phyloP scores from a whole-genome alignment of 345 rosid species.

The Punica granatum region DNA sequence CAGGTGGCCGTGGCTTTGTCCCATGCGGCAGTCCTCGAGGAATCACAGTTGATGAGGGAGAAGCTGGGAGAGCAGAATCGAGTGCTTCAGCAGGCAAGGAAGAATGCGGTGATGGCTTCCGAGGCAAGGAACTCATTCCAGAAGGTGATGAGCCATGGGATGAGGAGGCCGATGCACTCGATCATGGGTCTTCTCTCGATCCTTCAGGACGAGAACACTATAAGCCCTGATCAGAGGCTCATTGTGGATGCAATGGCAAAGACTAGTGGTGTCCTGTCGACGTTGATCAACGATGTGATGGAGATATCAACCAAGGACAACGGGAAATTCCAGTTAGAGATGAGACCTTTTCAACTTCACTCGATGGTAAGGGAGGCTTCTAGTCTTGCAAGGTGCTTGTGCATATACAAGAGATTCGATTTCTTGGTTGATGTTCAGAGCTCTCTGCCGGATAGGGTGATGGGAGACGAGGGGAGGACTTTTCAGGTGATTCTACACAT shows the following conservation, averaged over 20 bases:
- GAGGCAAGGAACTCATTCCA: slow-evolving; percentile 85
- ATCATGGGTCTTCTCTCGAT: slow-evolving; percentile 82
- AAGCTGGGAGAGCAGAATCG: slow-evolving; percentile 71
- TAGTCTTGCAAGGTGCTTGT: slow-evolving; percentile 80
- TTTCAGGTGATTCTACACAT: slow-evolving; percentile 89
- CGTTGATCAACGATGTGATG: slow-evolving; percentile 67
- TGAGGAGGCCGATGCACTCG: slow-evolving; percentile 95
- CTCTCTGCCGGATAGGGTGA: slow-evolving; percentile 63
- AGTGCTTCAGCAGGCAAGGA: slow-evolving; percentile 62
- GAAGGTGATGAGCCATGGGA: slow-evolving; percentile 93
- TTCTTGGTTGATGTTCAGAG: slow-evolving; percentile 61
- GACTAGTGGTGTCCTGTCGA: slow-evolving; percentile 66
- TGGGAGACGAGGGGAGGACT: slow-evolving; percentile 80
- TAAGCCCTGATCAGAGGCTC: slow-evolving; percentile 56
- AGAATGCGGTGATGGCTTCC: slow-evolving; percentile 94
- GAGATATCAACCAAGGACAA: slow-evolving; percentile 66
- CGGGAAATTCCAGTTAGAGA: slow-evolving; percentile 64
- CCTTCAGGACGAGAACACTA: slow-evolving; percentile 42
- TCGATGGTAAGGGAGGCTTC: slow-evolving; percentile 75
- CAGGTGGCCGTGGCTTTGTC: slow-evolving; percentile 97
- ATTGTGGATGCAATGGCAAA: slow-evolving; percentile 62
- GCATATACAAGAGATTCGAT: slow-evolving; percentile 56
- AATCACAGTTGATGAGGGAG: slow-evolving; percentile 84
- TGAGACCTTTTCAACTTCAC: slow-evolving; percentile 57
- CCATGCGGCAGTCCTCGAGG: slow-evolving; percentile 92